Percentiles rank a stretch among this genome's conserved stretches.
Conservation (phyloP, 1,284 basidiomycete genomes). For the Ceratobasidium sp. region DNA sequence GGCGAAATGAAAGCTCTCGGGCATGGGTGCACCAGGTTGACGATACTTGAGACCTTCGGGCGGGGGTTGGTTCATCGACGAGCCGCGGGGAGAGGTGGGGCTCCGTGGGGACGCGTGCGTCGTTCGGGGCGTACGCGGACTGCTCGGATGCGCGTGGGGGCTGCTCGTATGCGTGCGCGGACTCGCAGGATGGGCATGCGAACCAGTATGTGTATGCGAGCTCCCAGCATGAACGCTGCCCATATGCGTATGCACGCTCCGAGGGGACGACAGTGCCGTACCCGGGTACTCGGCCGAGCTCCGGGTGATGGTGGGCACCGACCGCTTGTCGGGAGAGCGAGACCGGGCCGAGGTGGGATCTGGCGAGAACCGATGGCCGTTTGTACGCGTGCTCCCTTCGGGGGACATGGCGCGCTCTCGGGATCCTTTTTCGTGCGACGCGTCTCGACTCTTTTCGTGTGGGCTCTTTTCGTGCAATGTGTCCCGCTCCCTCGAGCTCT, state of each 20-base stretch:
- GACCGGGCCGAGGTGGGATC: not conserved
- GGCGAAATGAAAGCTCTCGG: conserved; percentile 74
- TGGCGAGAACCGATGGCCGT: not conserved
- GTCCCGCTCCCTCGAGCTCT: too few relatives aligned
- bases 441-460: too few relatives aligned
- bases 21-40: conserved; percentile 47
- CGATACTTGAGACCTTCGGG: conserved; percentile 15
- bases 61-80: conserved; percentile 3
- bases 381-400: not conserved
- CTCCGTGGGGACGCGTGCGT: not conserved
- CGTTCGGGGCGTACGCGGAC: not conserved
- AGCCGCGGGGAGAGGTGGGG: conserved; percentile 23
- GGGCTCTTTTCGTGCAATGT: too few relatives aligned
- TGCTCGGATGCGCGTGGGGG: not conserved
- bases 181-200: not conserved
- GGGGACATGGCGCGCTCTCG: not conserved
- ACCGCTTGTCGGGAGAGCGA: conserved; percentile 10
- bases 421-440: not conserved
- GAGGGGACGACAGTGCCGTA: not conserved
- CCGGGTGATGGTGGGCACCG: conserved; percentile 9
- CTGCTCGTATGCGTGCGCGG: not conserved
- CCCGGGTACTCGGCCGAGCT: conserved; percentile 16
- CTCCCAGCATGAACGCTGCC: not conserved
- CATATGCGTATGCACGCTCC: not conserved
- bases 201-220: conserved; percentile 1